Evolutionary conservation across 2,329 filamentous ascomycete species (phyloP).

Genomic region (Fusarium cyanostomum): DNA sequence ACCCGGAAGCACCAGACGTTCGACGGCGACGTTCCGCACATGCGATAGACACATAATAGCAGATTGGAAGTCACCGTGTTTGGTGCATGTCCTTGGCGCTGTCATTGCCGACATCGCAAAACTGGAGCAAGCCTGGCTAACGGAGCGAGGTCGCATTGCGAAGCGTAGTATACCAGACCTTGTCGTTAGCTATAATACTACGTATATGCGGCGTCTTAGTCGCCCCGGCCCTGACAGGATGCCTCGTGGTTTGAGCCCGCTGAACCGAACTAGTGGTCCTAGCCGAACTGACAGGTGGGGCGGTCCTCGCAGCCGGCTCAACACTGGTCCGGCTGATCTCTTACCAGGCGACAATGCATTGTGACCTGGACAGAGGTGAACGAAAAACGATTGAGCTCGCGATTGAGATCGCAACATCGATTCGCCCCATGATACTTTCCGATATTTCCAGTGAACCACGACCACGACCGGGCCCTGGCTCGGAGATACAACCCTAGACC

Average conservation of each 20-base stretch:
- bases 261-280: slow-evolving; percentile 31
- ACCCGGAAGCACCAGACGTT: not conserved
- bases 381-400: slow-evolving; percentile 17
- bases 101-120: not conserved
- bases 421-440: no score
- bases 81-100: not conserved
- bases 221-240: slow-evolving; percentile 7
- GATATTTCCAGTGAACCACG: no score
- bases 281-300: slow-evolving; percentile 38
- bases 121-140: slow-evolving; percentile 8
- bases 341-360: slow-evolving; percentile 15
- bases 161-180: not conserved
- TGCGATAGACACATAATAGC: not conserved
- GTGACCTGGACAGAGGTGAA: slow-evolving; percentile 6
- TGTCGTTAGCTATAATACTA: slow-evolving; percentile 3
- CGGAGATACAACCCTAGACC: not conserved
- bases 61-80: not conserved
- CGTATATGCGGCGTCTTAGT: slow-evolving; percentile 6
- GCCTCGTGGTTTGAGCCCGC: slow-evolving; percentile 18
- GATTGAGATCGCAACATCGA: slow-evolving; percentile 2
- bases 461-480: no score
- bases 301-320: slow-evolving; percentile 15
- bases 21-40: slow-evolving; percentile 2
- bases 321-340: slow-evolving; percentile 23
- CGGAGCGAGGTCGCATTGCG: slow-evolving; percentile 3